Evolutionary conservation across 345 rosid species (phyloP), one percentile per base, ranked within the genome.

Genomic region (Lepidium didymum): DNA sequence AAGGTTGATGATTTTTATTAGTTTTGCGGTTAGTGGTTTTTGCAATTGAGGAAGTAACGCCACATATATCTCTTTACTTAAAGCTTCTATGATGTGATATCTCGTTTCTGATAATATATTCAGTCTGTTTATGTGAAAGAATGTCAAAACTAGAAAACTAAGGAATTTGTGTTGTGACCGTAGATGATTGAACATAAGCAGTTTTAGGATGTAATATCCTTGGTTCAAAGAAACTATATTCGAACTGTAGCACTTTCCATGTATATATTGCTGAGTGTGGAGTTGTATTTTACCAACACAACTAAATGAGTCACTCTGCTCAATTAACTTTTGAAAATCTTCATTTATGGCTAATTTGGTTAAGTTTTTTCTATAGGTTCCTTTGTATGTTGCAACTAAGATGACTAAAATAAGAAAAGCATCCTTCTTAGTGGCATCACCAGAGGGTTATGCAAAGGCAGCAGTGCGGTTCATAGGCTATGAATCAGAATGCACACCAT

Each of bases 331-430:
- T 45, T 27, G 19, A n/a, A 3, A 59, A 38, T 40, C 44, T 66
- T 41, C 36, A 56, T 18, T 36, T 43, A 52, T 46, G 57, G 35
- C 73, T 74, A 53, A 62, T 35, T 55, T 55, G 45, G 18, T 31
- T 27, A 27, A 35, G 5, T 69, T 41, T 50, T 31, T 67, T 68
- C 45, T 45, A 18, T 74, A 90, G 94, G 87, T 85, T 69, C 96
- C 94, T 0, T 74, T 90, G 47, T 90, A 87, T 8, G 94, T 90
- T 41, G 96, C 96, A 23, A 90, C 96, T 5, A 90, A 87, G 75
- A 90, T 90, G 94, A 85, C 96, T 10, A 79, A 84, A 34, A 86
- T 90, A 47, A 87, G 64, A 70, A 77, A 81, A 68, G 82, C 96
- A 31, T 87, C 96, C n/a, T 83, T 87, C 74, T 80, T 87, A 53